Percentiles rank a stretch among this genome's conserved stretches.
Conservation (phyloP, 2,329 filamentous ascomycete species). For the Monilinia vaccinii-corymbosi region DNA sequence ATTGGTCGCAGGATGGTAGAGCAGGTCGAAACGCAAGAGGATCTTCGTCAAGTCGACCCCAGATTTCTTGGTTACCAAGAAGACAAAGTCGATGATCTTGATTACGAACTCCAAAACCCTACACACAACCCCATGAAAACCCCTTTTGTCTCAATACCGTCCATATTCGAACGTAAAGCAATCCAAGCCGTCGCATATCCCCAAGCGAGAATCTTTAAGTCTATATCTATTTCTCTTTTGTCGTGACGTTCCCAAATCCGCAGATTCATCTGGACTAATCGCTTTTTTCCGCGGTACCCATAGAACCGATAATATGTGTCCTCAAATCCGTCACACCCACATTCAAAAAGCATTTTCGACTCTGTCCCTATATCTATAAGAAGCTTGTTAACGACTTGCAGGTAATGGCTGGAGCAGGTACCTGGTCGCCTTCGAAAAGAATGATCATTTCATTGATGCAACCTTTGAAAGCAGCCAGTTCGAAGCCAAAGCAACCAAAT, state of each 20-base stretch:
- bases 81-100: slow-evolving; percentile 86
- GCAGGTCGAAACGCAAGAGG: slow-evolving; percentile 56
- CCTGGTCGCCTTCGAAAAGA: neutral
- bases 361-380: neutral
- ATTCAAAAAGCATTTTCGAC: neutral
- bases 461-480: neutral
- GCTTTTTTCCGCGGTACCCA: neutral
- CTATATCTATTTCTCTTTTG: neutral
- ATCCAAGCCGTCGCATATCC: neutral
- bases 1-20: too few relatives aligned
- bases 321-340: neutral
- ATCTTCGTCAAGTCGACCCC: slow-evolving; percentile 93
- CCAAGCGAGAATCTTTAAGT: neutral
- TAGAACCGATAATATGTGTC: neutral
- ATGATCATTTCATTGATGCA: neutral
- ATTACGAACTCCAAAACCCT: slow-evolving; percentile 41
- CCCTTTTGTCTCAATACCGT: neutral
- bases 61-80: slow-evolving; percentile 89
- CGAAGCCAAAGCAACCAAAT: neutral
- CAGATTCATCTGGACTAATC: neutral
- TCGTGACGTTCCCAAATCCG: neutral
- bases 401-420: slow-evolving; percentile 1
- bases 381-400: slow-evolving; percentile 1
- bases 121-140: neutral
- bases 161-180: neutral